Evolutionary conservation across 208 protist species (phyloP).

Genomic region (Leptomonas seymouri): DNA sequence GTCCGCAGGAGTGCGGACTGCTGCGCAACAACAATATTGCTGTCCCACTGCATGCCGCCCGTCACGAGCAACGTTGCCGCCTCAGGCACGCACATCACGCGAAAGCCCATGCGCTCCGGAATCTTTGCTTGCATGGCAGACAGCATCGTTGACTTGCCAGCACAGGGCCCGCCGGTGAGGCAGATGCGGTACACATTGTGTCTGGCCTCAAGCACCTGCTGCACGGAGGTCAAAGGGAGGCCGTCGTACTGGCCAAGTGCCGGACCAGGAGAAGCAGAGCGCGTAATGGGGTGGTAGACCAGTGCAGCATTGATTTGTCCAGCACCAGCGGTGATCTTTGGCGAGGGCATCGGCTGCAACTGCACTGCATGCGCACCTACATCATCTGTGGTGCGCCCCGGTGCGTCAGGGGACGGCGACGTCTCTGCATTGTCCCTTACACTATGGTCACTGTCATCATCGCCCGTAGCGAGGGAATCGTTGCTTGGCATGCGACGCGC

Average conservation of each 20-base stretch:
- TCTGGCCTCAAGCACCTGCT: constrained; percentile 50
- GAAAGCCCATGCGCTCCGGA: constrained; percentile 64
- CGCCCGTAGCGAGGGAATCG: neutral
- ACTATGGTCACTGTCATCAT: neutral
- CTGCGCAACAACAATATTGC: constrained; percentile 46
- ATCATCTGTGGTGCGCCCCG: neutral
- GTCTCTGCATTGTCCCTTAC: neutral
- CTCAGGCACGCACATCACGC: constrained; percentile 82
- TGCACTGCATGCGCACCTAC: neutral
- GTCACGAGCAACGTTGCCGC: constrained; percentile 79
- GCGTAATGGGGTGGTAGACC: constrained; percentile 37
- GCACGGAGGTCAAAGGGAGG: constrained; percentile 48
- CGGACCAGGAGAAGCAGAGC: constrained; percentile 62
- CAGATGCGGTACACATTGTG: constrained; percentile 70
- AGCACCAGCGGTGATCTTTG: neutral
- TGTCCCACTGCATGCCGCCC: constrained; percentile 74
- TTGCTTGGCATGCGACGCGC: neutral
- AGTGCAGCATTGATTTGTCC: neutral
- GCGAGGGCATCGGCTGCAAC: neutral
- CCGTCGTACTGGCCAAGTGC: constrained; percentile 47
- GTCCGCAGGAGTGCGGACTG: constrained; percentile 66
- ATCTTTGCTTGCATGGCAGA: constrained; percentile 64
- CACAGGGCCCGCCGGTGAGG: constrained; percentile 84
- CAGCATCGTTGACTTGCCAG: constrained; percentile 81
- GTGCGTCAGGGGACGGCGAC: constrained; percentile 25